Conservation (phyloP, 306 rosid genomes). For the Acmispon strigosus region DNA sequence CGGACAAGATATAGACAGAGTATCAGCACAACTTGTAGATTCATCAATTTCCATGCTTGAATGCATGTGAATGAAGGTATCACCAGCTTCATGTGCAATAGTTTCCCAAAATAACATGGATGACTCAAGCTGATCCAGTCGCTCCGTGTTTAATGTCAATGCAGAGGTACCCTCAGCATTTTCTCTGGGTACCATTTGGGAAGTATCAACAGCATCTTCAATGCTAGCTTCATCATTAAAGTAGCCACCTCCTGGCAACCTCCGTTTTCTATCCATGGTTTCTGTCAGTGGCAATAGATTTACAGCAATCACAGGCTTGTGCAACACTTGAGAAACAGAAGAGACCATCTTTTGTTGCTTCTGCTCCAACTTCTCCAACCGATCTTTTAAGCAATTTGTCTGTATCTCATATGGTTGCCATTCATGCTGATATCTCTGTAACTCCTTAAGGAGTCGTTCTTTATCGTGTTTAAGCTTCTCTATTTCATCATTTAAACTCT, state of each 20-base stretch:
- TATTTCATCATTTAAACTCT: slow-evolving; percentile 48
- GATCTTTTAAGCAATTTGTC: slow-evolving; percentile 41
- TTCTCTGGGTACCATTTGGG: slow-evolving; percentile 34
- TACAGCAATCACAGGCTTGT: slow-evolving; percentile 46
- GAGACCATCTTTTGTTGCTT: slow-evolving; percentile 48
- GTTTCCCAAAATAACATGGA: slow-evolving; percentile 71
- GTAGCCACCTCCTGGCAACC: slow-evolving; percentile 52
- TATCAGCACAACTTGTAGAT: slow-evolving; percentile 50
- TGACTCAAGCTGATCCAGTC: slow-evolving; percentile 59
- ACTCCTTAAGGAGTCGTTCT: slow-evolving; percentile 46
- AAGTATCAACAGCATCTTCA: slow-evolving; percentile 45
- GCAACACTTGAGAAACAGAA: slow-evolving; percentile 50
- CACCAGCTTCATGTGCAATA: slow-evolving; percentile 27
- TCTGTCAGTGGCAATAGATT: slow-evolving; percentile 54
- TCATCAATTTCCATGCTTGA: slow-evolving; percentile 63
- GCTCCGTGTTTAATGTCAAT: slow-evolving; percentile 33
- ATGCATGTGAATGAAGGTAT: slow-evolving; percentile 18
- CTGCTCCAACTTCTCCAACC: slow-evolving; percentile 47
- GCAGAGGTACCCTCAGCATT: slow-evolving; percentile 22
- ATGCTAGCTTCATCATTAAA: slow-evolving; percentile 31
- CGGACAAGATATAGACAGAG: slow-evolving; percentile 39
- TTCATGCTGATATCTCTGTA: slow-evolving; percentile 54
- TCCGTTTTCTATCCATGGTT: slow-evolving; percentile 64
- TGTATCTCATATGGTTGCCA: slow-evolving; percentile 44
- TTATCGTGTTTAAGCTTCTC: slow-evolving; percentile 61